Conservation (phyloP, 148 eudicot species). For the Chenopodium berlandieri region DNA sequence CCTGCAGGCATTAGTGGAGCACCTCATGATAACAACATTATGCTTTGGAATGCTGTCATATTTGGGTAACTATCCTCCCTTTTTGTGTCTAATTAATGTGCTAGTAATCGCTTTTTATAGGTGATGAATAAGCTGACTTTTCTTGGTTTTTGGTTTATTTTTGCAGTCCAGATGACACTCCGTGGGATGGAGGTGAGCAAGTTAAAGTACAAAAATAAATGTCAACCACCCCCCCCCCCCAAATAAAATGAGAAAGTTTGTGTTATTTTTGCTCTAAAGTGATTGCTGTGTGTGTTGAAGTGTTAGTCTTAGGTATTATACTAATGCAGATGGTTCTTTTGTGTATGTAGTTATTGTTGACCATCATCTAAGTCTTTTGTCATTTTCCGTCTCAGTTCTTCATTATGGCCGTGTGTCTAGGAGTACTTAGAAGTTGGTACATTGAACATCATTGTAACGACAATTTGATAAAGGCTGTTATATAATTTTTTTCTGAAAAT, state of each 20-base stretch:
- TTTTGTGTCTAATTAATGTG: not conserved
- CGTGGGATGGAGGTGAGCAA: conserved; percentile 60
- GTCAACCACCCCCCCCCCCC: not conserved
- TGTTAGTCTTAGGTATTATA: not conserved
- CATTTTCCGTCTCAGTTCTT: not conserved
- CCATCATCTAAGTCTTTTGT: not conserved
- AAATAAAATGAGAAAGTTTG: not conserved
- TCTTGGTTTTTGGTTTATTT: conserved; percentile 23
- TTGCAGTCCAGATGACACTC: conserved; percentile 60
- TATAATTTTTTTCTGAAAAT: not conserved
- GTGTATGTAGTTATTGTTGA: not conserved
- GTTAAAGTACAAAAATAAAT: not conserved
- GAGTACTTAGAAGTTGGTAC: not conserved
- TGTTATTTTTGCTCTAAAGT: not conserved
- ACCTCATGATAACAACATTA: conserved; percentile 51
- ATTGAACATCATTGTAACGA: not conserved
- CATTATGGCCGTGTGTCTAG: not conserved
- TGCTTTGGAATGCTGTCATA: conserved; percentile 57
- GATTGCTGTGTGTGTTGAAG: not conserved
- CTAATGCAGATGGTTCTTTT: not conserved
- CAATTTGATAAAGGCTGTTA: not conserved
- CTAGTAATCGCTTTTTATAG: conserved; percentile 2
- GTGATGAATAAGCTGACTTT: conserved; percentile 20
- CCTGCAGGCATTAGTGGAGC: conserved; percentile 61
- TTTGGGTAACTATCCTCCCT: conserved; percentile 35